Evolutionary conservation across 208 protist species (phyloP), one percentile per base, ranked within the genome.

Genomic region (Wallacemonas sp.): DNA sequence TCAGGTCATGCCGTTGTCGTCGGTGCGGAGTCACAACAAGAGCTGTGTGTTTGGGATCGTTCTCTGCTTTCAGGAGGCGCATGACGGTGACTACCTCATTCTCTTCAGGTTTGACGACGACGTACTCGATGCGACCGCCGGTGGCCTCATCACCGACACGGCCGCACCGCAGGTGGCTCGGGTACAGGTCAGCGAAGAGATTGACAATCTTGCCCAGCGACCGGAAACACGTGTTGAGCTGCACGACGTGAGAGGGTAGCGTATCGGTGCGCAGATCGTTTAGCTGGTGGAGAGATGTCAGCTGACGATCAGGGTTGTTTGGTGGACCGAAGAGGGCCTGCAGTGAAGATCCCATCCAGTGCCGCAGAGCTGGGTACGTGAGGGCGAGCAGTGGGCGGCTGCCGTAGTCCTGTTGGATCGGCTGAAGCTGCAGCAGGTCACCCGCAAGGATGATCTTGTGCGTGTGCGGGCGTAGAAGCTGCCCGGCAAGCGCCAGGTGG

Each of bases 361-460:
- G 63, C n/a, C 29, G 24, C 30, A 21, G n/a, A 15, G 9, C 9
- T 3, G 12, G 26, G 30, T 39, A 57, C 29, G 21, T 33, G 17
- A 41, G 3, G 3, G 26, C 17, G 34, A 68, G 13, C 3, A 48
- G 17, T 13, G 46, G 12, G 8, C 24, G 38, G 26, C 32, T 27
- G 1, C 3, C 30, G 26, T 13, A 57, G 21, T 36, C 15, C 17
- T 52, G 30, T 9, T 65, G 57, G 48, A 72, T 72, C 17, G 66
- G 66, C 41, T 55, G 57, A 21, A 72, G 58, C 29, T 72, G 66
- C n/a, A 63, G 44, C 1, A 60, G 48, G 36, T 72, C 66, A 30
- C 66, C 66, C 32, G 45, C 55, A 13, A 64, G 21, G 17, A 70
- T 39, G 17, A 70, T 27, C 54, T 70, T 70, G 44, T 70, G 65